Evolutionary conservation across 2,329 filamentous ascomycete species (phyloP).

Genomic region (Talaromyces piceae): DNA sequence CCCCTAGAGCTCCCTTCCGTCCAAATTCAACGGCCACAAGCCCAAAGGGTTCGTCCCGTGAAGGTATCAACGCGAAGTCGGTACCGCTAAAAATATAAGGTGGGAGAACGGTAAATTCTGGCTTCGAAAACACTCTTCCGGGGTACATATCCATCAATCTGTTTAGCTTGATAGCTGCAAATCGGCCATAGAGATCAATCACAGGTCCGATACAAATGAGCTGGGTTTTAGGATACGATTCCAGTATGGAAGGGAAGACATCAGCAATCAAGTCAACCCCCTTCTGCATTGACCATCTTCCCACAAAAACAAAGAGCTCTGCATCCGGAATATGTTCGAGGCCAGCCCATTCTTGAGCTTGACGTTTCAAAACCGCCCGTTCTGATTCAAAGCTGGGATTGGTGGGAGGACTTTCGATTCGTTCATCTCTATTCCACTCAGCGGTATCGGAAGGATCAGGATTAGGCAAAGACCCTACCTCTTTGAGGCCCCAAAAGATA

Average conservation of each 20-base stretch:
- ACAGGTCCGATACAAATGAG: slow-evolving; percentile 53
- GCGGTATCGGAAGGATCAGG: slow-evolving; percentile 55
- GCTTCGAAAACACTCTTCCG: slow-evolving; percentile 53
- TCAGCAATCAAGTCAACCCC: slow-evolving; percentile 58
- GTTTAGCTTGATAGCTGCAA: slow-evolving; percentile 54
- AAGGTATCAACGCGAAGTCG: slow-evolving; percentile 60
- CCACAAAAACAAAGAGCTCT: slow-evolving; percentile 58
- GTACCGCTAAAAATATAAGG: slow-evolving; percentile 56
- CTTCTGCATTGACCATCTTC: slow-evolving; percentile 58
- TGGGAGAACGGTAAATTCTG: slow-evolving; percentile 54
- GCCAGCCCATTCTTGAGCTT: slow-evolving; percentile 57
- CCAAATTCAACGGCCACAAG: slow-evolving; percentile 60
- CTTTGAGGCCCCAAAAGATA: slow-evolving; percentile 56
- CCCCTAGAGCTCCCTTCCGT: slow-evolving; percentile 54
- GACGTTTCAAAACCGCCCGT: slow-evolving; percentile 44
- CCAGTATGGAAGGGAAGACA: slow-evolving; percentile 53
- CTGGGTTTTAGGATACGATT: slow-evolving; percentile 49
- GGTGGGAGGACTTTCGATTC: slow-evolving; percentile 39
- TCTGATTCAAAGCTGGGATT: slow-evolving; percentile 46
- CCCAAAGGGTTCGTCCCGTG: slow-evolving; percentile 57
- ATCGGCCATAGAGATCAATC: slow-evolving; percentile 56
- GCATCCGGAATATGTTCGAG: slow-evolving; percentile 51
- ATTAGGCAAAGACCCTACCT: slow-evolving; percentile 53
- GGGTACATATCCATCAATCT: slow-evolving; percentile 55
- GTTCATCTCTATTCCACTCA: slow-evolving; percentile 45